A percentile compares a stretch with the other conserved stretches of the same genome.
phyloP scores from a whole-genome alignment of 768 basidiomycete species.

The Amanita inopinata region DNA sequence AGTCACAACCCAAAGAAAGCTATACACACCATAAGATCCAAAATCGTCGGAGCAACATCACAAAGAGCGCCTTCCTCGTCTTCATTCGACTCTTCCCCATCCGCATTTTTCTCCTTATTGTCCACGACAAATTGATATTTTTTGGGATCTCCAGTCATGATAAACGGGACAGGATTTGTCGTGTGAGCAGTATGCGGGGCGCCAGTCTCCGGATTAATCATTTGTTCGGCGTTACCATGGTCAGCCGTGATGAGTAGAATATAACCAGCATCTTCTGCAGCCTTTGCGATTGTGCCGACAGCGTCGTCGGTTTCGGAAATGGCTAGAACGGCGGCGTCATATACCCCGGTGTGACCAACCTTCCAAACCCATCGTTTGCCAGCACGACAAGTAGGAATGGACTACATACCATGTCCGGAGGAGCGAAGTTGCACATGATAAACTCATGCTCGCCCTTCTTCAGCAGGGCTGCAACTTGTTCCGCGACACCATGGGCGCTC shows the following conservation, averaged over 20 bases:
- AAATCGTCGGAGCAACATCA: slow-evolving; percentile 85
- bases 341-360: slow-evolving; percentile 90
- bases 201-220: slow-evolving; percentile 76
- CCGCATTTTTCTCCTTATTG: slow-evolving; percentile 31
- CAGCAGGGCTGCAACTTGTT: slow-evolving; percentile 86
- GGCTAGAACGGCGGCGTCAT: slow-evolving; percentile 84
- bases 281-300: slow-evolving; percentile 79
- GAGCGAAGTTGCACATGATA: slow-evolving; percentile 97
- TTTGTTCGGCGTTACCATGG: slow-evolving; percentile 95
- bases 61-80: slow-evolving; percentile 71
- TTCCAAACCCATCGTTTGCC: slow-evolving; percentile 15
- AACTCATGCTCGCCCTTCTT: slow-evolving; percentile 66
- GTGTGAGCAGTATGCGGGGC: slow-evolving; percentile 90
- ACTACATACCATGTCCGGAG: slow-evolving; percentile 79
- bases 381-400: neutral
- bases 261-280: slow-evolving; percentile 80
- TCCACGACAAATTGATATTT: slow-evolving; percentile 46
- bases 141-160: slow-evolving; percentile 61
- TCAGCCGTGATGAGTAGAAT: slow-evolving; percentile 85
- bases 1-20: neutral
- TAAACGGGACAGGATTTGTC: slow-evolving; percentile 85
- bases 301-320: slow-evolving; percentile 84
- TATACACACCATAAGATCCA: slow-evolving; percentile 54
- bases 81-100: slow-evolving; percentile 15
- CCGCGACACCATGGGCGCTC: slow-evolving; percentile 81